Evolutionary conservation across 2,329 filamentous ascomycete genomes (phyloP).

Genomic region (Xylaria multiplex): DNA sequence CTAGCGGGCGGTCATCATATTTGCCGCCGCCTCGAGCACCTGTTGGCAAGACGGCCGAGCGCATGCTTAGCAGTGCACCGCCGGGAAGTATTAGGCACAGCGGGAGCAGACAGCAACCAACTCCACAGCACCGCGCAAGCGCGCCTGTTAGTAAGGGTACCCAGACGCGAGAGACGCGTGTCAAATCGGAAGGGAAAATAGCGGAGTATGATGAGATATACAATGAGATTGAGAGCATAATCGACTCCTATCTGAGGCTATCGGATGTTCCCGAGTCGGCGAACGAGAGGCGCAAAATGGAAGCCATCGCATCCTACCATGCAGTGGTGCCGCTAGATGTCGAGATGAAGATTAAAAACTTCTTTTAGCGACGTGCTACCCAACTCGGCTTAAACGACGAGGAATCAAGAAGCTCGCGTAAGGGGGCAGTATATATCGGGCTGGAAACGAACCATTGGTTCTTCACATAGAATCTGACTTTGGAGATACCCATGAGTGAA

Average conservation of each 20-base stretch:
- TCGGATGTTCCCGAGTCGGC: constrained; percentile 14
- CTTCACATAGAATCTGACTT: not conserved
- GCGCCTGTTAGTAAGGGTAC: not conserved
- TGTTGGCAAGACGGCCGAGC: not conserved
- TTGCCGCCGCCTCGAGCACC: not conserved
- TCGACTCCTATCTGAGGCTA: constrained; percentile 41
- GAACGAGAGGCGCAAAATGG: constrained; percentile 34
- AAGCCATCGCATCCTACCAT: constrained; percentile 34
- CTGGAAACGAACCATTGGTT: no score
- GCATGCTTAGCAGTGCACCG: not conserved
- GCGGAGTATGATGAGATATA: constrained; percentile 33
- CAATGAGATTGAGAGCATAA: constrained; percentile 44
- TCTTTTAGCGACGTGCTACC: constrained; percentile 33
- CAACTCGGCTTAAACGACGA: not conserved
- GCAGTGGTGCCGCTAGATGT: constrained; percentile 32
- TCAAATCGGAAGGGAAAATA: not conserved
- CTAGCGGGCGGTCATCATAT: not conserved
- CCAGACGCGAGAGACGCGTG: not conserved
- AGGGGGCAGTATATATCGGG: not conserved
- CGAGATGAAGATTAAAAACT: constrained; percentile 39
- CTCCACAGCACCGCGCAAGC: not conserved
- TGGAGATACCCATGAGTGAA: not conserved
- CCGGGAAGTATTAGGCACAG: not conserved
- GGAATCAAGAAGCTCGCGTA: not conserved
- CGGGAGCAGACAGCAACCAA: not conserved